A percentile compares a stretch with the other conserved stretches of the same genome.
Conservation (phyloP, 2,329 filamentous ascomycete species). For the Pochonia chlamydosporia region DNA sequence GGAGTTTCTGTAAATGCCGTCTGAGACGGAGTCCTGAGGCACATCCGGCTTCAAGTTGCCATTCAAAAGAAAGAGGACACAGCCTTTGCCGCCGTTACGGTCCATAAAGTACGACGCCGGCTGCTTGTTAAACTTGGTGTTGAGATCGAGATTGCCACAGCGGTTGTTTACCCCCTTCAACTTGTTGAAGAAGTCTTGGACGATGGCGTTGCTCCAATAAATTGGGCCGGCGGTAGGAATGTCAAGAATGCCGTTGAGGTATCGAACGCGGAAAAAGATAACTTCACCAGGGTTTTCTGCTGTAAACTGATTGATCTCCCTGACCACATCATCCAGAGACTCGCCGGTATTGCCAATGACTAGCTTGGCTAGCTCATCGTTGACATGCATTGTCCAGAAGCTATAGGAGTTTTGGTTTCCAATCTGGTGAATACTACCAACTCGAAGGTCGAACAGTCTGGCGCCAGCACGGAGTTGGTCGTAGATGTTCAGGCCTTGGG, state of each 20-base stretch:
- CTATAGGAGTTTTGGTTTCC: constrained; percentile 14
- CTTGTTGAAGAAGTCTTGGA: constrained; percentile 35
- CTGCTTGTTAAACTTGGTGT: constrained; percentile 19
- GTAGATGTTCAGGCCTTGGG: constrained; percentile 38
- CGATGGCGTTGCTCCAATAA: constrained; percentile 31
- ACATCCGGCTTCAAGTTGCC: constrained; percentile 14
- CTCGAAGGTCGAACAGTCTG: constrained; percentile 42
- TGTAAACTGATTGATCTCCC: constrained; percentile 39
- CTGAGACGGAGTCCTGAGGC: constrained; percentile 17
- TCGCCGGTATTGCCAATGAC: constrained; percentile 41
- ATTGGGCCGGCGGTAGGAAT: constrained; percentile 19
- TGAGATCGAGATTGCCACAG: constrained; percentile 20
- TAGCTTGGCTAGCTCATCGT: constrained; percentile 23
- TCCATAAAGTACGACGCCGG: constrained; percentile 23
- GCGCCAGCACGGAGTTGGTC: constrained; percentile 39
- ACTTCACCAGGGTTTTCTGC: constrained; percentile 36
- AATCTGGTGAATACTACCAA: constrained; percentile 23
- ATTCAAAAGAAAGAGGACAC: constrained; percentile 26
- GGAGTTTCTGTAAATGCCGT: constrained; percentile 24
- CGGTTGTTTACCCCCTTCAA: constrained; percentile 36
- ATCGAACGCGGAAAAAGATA: constrained; percentile 39
- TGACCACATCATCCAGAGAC: constrained; percentile 34
- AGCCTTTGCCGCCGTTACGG: constrained; percentile 24
- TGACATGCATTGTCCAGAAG: constrained; percentile 38
- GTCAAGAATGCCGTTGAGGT: constrained; percentile 33